phyloP scores from a whole-genome alignment of 2,329 filamentous ascomycete genomes.

The Ascocoryne sarcoides region DNA sequence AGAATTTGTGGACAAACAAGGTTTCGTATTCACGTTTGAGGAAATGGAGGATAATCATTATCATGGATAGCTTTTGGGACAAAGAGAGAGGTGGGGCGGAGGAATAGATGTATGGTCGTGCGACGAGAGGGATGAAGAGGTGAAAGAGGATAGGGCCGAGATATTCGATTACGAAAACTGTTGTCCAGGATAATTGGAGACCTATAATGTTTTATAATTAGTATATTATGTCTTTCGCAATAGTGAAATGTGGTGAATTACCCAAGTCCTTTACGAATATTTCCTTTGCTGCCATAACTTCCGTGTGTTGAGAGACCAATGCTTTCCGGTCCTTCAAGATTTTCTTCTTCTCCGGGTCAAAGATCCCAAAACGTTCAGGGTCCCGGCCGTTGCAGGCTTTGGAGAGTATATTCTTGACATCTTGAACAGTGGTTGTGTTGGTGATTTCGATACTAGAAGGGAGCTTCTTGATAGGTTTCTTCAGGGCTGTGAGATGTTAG shows the following conservation, averaged over 20 bases:
- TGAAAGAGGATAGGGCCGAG: constrained; percentile 86
- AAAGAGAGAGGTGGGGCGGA: constrained; percentile 44
- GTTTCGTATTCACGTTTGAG: constrained; percentile 94
- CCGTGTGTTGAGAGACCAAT: constrained; percentile 39
- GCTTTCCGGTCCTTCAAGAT: constrained; percentile 54
- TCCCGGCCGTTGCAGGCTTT: constrained; percentile 43
- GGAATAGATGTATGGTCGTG: constrained; percentile 66
- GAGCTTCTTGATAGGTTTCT: constrained; percentile 35
- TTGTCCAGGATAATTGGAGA: constrained; percentile 82
- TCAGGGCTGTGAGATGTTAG: constrained; percentile 16
- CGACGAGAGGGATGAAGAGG: constrained; percentile 57
- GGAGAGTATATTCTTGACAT: constrained; percentile 49
- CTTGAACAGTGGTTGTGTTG: constrained; percentile 45
- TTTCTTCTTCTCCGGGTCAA: constrained; percentile 51
- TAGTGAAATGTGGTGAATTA: constrained; percentile 33
- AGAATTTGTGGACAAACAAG: constrained; percentile 90
- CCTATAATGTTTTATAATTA: constrained; percentile 40
- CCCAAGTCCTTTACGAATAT: constrained; percentile 91
- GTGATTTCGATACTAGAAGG: constrained; percentile 43
- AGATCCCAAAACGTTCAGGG: constrained; percentile 54
- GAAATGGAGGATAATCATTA: constrained; percentile 75
- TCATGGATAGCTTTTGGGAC: constrained; percentile 66
- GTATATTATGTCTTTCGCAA: constrained; percentile 1
- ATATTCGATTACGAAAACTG: constrained; percentile 94
- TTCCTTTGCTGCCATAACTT: constrained; percentile 41